Conservation (phyloP, 176 grass and related monocot genomes). For the Microstegium vimineum region DNA sequence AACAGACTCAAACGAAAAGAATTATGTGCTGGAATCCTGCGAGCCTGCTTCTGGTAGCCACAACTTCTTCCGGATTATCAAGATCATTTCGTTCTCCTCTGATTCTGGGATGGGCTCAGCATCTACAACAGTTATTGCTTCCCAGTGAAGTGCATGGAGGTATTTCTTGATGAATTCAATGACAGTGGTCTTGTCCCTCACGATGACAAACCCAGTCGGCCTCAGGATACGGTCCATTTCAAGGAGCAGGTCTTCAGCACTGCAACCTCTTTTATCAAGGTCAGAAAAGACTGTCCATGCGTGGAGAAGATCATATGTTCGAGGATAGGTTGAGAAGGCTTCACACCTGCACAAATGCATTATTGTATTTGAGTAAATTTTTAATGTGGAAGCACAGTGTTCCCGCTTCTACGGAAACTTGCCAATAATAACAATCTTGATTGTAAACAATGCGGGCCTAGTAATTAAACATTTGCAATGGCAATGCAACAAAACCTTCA, state of each 20-base stretch:
- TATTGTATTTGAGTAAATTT: conserved; percentile 13
- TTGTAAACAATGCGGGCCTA: neutral
- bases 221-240: conserved; percentile 94
- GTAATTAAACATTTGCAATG: neutral
- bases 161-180: conserved; percentile 87
- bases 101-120: conserved; percentile 62
- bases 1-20: conserved; percentile 11
- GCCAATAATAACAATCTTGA: neutral
- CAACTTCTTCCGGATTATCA: conserved; percentile 80
- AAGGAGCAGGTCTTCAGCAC: conserved; percentile 88
- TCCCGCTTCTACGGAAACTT: neutral
- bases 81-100: conserved; percentile 69
- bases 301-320: conserved; percentile 96
- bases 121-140: conserved; percentile 57
- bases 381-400: neutral
- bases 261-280: conserved; percentile 88
- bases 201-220: conserved; percentile 79
- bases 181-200: conserved; percentile 66
- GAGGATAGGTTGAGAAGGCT: conserved; percentile 96
- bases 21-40: conserved; percentile 48
- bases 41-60: conserved; percentile 47
- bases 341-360: conserved; percentile 70
- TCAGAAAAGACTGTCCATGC: conserved; percentile 96
- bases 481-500: neutral
- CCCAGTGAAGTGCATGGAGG: conserved; percentile 73